These are phyloP conservation scores for Pluteus cervinus DNA, from an alignment of 768 basidiomycete genomes.

Conservation along the genomic window DNA sequence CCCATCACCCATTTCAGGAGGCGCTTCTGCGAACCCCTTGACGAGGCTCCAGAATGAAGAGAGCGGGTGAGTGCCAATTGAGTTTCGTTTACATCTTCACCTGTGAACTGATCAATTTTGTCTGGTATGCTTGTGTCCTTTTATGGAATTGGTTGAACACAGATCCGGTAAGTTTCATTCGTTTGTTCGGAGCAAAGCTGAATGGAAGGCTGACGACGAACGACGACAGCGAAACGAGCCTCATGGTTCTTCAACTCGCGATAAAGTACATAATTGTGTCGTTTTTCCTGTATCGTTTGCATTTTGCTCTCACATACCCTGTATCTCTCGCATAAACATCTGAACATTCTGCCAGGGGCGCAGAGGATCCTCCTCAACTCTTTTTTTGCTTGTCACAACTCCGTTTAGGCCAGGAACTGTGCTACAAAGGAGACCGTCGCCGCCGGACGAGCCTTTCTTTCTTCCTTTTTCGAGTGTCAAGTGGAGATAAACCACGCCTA, in stretches of 20 bases:
- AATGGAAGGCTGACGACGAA: slow-evolving; percentile 6
- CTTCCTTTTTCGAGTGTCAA: no score
- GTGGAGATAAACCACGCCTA: no score
- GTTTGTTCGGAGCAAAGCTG: slow-evolving; percentile 11
- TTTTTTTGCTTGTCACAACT: no score
- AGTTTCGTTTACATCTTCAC: slow-evolving; percentile 13
- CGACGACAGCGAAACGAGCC: slow-evolving; percentile 74
- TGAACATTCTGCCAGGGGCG: slow-evolving; percentile 10
- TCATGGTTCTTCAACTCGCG: slow-evolving; percentile 93
- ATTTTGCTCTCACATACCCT: slow-evolving; percentile 10
- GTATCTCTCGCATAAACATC: slow-evolving; percentile 16
- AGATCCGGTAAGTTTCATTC: slow-evolving; percentile 32
- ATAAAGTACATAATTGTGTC: slow-evolving; percentile 26
- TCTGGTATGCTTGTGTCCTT: slow-evolving; percentile 10
- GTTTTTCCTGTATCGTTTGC: slow-evolving; percentile 11
- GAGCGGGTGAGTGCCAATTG: slow-evolving; percentile 44
- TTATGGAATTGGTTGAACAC: no score
- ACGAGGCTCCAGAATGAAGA: slow-evolving; percentile 79
- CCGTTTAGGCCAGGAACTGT: no score
- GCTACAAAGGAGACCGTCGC: no score
- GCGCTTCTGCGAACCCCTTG: slow-evolving; percentile 58
- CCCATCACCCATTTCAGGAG: slow-evolving; percentile 35
- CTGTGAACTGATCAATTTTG: slow-evolving; percentile 18
- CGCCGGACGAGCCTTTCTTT: no score
- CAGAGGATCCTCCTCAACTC: no score